These are phyloP conservation scores for Syncephalis fuscata DNA, from an alignment of 371 early-diverging fungal genomes.

Conservation along the genomic window DNA sequence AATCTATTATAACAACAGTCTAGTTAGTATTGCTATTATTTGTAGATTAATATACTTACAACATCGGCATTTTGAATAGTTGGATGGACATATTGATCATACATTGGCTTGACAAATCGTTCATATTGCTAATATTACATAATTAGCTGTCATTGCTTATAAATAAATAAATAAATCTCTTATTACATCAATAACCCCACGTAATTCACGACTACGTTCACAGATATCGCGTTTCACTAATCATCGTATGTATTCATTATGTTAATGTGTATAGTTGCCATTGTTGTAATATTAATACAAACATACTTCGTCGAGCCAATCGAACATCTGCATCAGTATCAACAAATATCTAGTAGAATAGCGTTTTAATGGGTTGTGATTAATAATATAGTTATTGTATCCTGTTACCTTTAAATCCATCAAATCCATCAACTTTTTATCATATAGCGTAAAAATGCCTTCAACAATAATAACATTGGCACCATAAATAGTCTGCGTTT, in stretches of 20 bases:
- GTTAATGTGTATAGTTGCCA: too few relatives aligned
- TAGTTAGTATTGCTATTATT: not conserved
- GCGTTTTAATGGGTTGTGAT: too few relatives aligned
- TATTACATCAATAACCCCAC: slow-evolving; percentile 46
- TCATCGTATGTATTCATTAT: not conserved
- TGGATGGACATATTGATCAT: slow-evolving; percentile 73
- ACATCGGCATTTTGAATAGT: slow-evolving; percentile 76
- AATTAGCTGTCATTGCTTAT: slow-evolving; percentile 1
- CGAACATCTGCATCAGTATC: slow-evolving; percentile 89
- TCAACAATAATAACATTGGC: slow-evolving; percentile 89
- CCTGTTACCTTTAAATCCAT: slow-evolving; percentile 88
- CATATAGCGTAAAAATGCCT: slow-evolving; percentile 83
- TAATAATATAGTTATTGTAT: too few relatives aligned
- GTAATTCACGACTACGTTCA: slow-evolving; percentile 69
- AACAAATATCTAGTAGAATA: slow-evolving; percentile 51
- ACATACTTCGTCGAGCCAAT: slow-evolving; percentile 63
- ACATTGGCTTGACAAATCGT: slow-evolving; percentile 83
- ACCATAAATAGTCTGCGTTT: slow-evolving; percentile 46
- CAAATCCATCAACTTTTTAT: slow-evolving; percentile 52
- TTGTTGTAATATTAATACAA: not conserved
- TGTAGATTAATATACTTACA: slow-evolving; percentile 10
- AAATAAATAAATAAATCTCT: not conserved
- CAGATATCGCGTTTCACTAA: slow-evolving; percentile 74
- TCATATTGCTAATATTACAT: slow-evolving; percentile 48
- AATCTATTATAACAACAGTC: slow-evolving; percentile 21